Evolutionary conservation across 2,329 filamentous ascomycete genomes (phyloP).

Genomic region (Epichloe sp.): DNA sequence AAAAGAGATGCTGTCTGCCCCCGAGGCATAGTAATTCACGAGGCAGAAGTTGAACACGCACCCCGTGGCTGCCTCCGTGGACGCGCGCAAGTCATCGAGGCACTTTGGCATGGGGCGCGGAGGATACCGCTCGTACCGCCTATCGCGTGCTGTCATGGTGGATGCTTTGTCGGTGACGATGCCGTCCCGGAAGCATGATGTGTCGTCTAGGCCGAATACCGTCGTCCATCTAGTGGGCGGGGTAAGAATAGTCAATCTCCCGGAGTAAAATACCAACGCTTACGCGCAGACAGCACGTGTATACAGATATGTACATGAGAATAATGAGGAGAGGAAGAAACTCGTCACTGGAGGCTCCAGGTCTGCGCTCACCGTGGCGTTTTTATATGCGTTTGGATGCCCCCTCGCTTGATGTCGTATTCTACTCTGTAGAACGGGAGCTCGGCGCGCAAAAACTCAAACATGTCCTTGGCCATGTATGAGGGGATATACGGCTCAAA

Average conservation of each 20-base stretch:
- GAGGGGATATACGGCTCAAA: constrained; percentile 59
- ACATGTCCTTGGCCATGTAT: constrained; percentile 43
- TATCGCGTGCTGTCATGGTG: constrained; percentile 30
- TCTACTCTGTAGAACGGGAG: constrained; percentile 65
- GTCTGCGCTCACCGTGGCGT: constrained; percentile 29
- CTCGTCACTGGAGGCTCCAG: no score
- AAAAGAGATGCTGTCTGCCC: constrained; percentile 64
- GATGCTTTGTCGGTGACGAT: constrained; percentile 31
- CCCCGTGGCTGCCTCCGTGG: constrained; percentile 53
- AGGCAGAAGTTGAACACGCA: constrained; percentile 65
- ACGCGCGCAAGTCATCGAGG: constrained; percentile 47
- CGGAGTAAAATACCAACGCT: not conserved
- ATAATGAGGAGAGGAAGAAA: no score
- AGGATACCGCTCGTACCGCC: constrained; percentile 37
- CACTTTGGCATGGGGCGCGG: constrained; percentile 62
- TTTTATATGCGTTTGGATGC: constrained; percentile 45
- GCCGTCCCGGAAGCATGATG: constrained; percentile 41
- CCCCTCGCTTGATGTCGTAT: constrained; percentile 59
- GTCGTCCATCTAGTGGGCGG: constrained; percentile 30
- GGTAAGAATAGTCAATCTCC: not conserved
- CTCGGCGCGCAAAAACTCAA: constrained; percentile 56
- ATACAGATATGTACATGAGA: not conserved
- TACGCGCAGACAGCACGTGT: not conserved
- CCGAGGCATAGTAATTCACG: constrained; percentile 73
- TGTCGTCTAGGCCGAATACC: constrained; percentile 47